Base-by-base conservation (phyloP, 352 stramenopile species). In the Globisporangium mamillatum region DNA sequence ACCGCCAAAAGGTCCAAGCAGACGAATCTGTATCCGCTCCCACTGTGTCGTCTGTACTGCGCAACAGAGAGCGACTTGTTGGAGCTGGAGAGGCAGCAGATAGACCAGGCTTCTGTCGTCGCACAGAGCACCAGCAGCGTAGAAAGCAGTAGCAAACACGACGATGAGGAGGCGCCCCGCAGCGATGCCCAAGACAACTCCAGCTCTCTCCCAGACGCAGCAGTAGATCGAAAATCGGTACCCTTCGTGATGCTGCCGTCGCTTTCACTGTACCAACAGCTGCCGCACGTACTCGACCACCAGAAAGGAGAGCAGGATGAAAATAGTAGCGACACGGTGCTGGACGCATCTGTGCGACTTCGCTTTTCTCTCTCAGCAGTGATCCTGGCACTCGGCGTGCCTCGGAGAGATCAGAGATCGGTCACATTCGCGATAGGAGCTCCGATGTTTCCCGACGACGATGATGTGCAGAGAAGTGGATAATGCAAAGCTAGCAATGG, bases 401-500 rank as follows among this genome's bases (percentile, higher is more conserved):
- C 62, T 10, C 50, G 34, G n/a, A 48, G 66, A 1, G 64, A 76
- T 2, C 46, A 61, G 8, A 68, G 67, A 10, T 36, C 18, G 12
- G 34, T 62, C 6, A 24, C 60, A 4, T 69, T 79, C 41, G 73
- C 74, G 12, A 65, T 81, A 9, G 70, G 55, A 18, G 55, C 77
- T 1, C 65, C 73, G 0, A 60, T 79, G 46, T 79, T 81, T 62
- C 56, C 62, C 9, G 52, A 66, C 3, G 73, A 79, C n/a, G 69
- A 79, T 12, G 67, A 74, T 16, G 60, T 59, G 0, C 46, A 54
- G 9, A 18, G 46, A 8, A 44, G 12, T n/a, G 29, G 18, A 61
- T 61, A 46, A 61, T 8, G 20, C 6, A 53, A 24, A 53, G 46
- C 16, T n/a, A 10, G 18, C 38, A 20, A 46, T 46, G 12, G 4